Evolutionary conservation across 164 flowering plant genomes (phyloP).

Genomic region (Magnolia sinica): DNA sequence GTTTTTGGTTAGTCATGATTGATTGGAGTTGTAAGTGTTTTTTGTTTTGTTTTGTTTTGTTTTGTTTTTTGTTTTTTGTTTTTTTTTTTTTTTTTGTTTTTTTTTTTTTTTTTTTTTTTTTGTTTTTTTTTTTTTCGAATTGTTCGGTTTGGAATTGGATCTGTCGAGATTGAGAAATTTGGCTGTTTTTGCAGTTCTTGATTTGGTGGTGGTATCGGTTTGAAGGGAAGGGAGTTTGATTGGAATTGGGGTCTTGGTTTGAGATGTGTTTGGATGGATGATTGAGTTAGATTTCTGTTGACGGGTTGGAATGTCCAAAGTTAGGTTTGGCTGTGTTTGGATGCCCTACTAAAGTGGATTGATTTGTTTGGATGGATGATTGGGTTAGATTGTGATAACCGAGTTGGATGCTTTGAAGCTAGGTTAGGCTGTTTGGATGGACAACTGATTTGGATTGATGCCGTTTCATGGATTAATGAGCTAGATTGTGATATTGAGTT

Average conservation of each 20-base stretch:
- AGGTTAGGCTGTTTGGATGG: background rate
- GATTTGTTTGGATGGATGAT: background rate
- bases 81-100: too few relatives aligned
- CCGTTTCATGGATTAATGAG: background rate
- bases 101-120: background rate
- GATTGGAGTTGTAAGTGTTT: background rate
- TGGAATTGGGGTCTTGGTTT: background rate
- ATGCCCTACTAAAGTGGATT: background rate
- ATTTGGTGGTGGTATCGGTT: background rate
- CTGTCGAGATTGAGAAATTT: background rate
- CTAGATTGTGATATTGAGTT: background rate
- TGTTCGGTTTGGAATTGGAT: background rate
- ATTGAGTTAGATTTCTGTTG: too few relatives aligned
- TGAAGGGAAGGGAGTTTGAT: background rate
- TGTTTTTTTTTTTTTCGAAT: background rate
- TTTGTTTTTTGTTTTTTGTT: too few relatives aligned
- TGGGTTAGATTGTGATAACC: background rate
- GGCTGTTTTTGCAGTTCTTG: background rate
- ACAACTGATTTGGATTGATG: background rate
- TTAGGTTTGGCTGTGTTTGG: background rate
- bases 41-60: background rate
- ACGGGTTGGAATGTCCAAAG: background rate
- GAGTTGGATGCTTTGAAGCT: background rate
- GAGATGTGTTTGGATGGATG: background rate
- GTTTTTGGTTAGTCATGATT: background rate